These are phyloP conservation scores for Tritrichomonas musculus DNA, from an alignment of 208 protist genomes.

Conservation along the genomic window DNA sequence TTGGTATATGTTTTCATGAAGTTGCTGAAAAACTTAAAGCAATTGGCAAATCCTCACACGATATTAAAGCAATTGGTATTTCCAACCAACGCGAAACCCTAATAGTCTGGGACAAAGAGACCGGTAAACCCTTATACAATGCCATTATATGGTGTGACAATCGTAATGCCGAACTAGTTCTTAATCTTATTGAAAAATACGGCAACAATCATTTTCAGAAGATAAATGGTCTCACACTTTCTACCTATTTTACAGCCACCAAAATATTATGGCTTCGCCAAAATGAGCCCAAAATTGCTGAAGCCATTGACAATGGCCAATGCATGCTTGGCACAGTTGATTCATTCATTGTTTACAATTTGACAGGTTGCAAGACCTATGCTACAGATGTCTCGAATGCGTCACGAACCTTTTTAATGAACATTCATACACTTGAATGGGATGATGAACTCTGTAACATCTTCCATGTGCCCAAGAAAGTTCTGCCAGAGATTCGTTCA, in stretches of 20 bases:
- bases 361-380: conserved; percentile 68
- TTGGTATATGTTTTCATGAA: conserved; percentile 42
- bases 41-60: not conserved
- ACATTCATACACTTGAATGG: conserved; percentile 82
- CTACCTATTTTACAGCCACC: conserved; percentile 85
- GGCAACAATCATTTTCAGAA: conserved; percentile 44
- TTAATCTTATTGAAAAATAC: not conserved
- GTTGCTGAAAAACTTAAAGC: not conserved
- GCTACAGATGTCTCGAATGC: conserved; percentile 92
- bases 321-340: conserved; percentile 89
- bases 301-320: conserved; percentile 60
- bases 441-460: conserved; percentile 64
- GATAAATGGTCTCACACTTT: conserved; percentile 75
- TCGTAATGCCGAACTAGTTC: conserved; percentile 46
- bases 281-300: conserved; percentile 61
- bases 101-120: conserved; percentile 87
- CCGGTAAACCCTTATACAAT: conserved; percentile 79
- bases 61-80: conserved; percentile 58
- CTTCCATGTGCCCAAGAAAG: conserved; percentile 65
- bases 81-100: conserved; percentile 97
- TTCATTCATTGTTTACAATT: conserved; percentile 84
- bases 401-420: conserved; percentile 72
- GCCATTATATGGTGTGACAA: conserved; percentile 68
- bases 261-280: conserved; percentile 91
- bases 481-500: conserved; percentile 72